Conservation (phyloP, 768 basidiomycete species). For the Thelephora aurantiotincta region DNA sequence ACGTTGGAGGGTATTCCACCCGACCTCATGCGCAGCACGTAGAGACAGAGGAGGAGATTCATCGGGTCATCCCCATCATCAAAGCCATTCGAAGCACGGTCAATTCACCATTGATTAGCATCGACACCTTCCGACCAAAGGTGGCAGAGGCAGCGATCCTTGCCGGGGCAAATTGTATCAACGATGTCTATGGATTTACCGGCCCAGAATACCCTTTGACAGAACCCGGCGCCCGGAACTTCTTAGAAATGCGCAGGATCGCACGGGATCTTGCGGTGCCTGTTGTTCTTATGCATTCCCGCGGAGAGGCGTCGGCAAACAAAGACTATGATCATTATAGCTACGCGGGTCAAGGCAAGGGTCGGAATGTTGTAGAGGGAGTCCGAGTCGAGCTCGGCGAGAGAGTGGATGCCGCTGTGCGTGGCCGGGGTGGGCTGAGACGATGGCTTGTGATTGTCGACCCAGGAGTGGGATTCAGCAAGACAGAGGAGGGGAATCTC, state of each 20-base stretch:
- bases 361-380: slow-evolving; percentile 40
- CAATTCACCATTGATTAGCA: slow-evolving; percentile 42
- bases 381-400: slow-evolving; percentile 59
- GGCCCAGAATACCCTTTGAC: slow-evolving; percentile 37
- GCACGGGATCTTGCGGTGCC: slow-evolving; percentile 58
- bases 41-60: slow-evolving; percentile 50
- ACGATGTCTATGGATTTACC: slow-evolving; percentile 78
- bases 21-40: slow-evolving; percentile 67
- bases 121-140: slow-evolving; percentile 80
- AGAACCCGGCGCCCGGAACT: slow-evolving; percentile 21
- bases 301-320: slow-evolving; percentile 68
- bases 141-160: slow-evolving; percentile 64
- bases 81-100: slow-evolving; percentile 32
- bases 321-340: slow-evolving; percentile 44
- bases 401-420: slow-evolving; percentile 51
- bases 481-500: slow-evolving; percentile 62
- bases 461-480: slow-evolving; percentile 93
- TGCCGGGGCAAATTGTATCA: slow-evolving; percentile 87
- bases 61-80: slow-evolving; percentile 62
- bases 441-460: slow-evolving; percentile 86
- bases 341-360: slow-evolving; percentile 22
- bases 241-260: slow-evolving; percentile 47
- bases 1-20: slow-evolving; percentile 91
- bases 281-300: slow-evolving; percentile 87
- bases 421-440: slow-evolving; percentile 56